Evolutionary conservation across 495 filamentous ascomycete species (phyloP).

Genomic region (Daldinia bambusicola): DNA sequence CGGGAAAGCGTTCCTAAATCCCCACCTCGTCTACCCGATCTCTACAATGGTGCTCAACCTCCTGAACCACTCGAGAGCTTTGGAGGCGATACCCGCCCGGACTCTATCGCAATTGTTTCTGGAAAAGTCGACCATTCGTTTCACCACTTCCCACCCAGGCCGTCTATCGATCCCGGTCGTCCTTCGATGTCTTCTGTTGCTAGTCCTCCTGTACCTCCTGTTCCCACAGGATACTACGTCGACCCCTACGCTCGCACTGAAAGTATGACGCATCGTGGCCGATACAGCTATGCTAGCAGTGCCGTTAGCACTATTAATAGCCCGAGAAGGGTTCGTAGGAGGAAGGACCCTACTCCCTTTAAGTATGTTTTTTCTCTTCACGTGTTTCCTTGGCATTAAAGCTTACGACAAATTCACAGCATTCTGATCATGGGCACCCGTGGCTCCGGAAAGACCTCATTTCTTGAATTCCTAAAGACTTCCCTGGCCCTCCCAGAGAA

Average conservation of each 20-base stretch:
- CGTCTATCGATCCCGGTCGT: constrained; percentile 52
- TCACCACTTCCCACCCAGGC: constrained; percentile 43
- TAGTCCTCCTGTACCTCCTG: constrained; percentile 57
- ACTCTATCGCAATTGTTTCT: constrained; percentile 71
- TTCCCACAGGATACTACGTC: constrained; percentile 64
- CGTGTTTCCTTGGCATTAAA: background rate
- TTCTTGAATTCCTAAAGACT: constrained; percentile 92
- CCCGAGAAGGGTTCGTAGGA: constrained; percentile 87
- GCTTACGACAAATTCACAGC: constrained; percentile 59
- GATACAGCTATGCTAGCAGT: constrained; percentile 96
- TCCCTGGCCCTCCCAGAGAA: constrained; percentile 82
- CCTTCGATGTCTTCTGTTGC: constrained; percentile 58
- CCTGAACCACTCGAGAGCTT: constrained; percentile 73
- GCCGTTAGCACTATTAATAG: constrained; percentile 93
- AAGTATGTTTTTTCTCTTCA: constrained; percentile 74
- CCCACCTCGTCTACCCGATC: constrained; percentile 82
- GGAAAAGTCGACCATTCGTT: constrained; percentile 58
- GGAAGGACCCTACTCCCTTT: constrained; percentile 97
- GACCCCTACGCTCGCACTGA: constrained; percentile 85
- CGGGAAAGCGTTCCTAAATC: constrained; percentile 73
- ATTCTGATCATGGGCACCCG: constrained; percentile 89
- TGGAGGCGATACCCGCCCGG: constrained; percentile 75
- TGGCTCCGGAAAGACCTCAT: constrained; percentile 93
- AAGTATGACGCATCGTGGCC: constrained; percentile 97
- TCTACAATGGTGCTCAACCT: constrained; percentile 69